phyloP scores from a whole-genome alignment of 805 yeast genomes.

The Pichia paraexigua region DNA sequence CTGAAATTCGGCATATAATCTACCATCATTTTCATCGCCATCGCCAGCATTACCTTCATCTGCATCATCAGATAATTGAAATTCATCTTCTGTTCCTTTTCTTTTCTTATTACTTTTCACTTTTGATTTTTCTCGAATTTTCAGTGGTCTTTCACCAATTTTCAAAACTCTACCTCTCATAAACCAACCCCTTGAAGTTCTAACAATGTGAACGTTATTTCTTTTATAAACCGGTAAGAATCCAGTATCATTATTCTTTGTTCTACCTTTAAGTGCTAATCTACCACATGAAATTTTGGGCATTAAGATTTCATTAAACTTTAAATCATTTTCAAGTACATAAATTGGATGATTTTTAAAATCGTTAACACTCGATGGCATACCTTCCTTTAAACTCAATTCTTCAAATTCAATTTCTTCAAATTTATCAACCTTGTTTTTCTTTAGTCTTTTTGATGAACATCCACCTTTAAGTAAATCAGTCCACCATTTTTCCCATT shows the following conservation, averaged over 20 bases:
- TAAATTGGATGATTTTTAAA: conserved; percentile 83
- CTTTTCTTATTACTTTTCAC: conserved; percentile 15
- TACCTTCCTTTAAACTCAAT: conserved; percentile 67
- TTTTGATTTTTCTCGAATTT: conserved; percentile 29
- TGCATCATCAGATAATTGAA: conserved; percentile 22
- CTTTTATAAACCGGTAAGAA: conserved; percentile 61
- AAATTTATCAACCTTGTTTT: conserved; percentile 35
- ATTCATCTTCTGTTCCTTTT: conserved; percentile 19
- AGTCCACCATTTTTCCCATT: conserved; percentile 55
- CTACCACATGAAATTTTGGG: conserved; percentile 73
- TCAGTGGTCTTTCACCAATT: conserved; percentile 60
- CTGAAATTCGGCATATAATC: conserved; percentile 71
- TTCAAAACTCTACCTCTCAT: conserved; percentile 69
- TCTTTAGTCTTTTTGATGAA: conserved; percentile 18
- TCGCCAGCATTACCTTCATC: conserved; percentile 30
- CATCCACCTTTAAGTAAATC: conserved; percentile 32
- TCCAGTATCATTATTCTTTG: conserved; percentile 29
- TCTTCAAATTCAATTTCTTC: conserved; percentile 57
- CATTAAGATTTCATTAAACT: conserved; percentile 61
- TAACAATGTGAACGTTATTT: conserved; percentile 50
- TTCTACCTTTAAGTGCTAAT: conserved; percentile 36
- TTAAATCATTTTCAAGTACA: conserved; percentile 68
- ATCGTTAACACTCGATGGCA: conserved; percentile 78
- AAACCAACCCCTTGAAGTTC: conserved; percentile 83
- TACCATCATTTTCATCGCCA: conserved; percentile 41